Base-by-base conservation (phyloP, 257 asterid species). In the Vinca minor region DNA sequence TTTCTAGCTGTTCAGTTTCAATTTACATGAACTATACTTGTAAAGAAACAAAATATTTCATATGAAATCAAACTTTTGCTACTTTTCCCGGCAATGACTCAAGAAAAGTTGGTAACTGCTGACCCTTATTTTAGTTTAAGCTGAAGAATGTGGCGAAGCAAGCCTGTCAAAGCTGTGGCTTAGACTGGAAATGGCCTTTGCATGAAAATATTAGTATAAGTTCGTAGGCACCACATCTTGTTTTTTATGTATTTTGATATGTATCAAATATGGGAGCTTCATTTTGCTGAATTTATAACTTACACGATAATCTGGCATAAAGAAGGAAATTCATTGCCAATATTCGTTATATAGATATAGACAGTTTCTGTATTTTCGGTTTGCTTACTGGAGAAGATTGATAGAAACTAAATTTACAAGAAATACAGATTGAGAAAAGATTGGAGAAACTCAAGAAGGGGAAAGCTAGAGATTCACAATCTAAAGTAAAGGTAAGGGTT, bases 381-480 rank as follows among this genome's bases (percentile, higher is more conserved):
- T 36, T 66, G 55, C 54, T 42, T 68, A 39, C 42, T 59, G 5
- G 47, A 23, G 46, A 56, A 49, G 68, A 41, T 73, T 78, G 68
- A 75, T 71, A 25, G 71, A 72, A 61, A 67, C 83, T 77, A 68
- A 82, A 60, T 74, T 67, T 79, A 74, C 86, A 85, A 85, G 87
- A 72, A 67, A 64, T 82, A 84, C 91, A 92, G 98, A 91, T 93
- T 70, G 98, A 93, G 83, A 91, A 91, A 81, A 86, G 98, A 83
- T 18, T 91, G 77, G 98, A 91, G 69, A 91, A 76, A 79, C 95
- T 91, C 65, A 91, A 85, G 71, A 91, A 91, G 70, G 89, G 98
- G 69, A 91, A 73, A 82, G 81, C 85, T 54, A 89, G 64, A 79
- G 95, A 89, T 72, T 80, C 98, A 48, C 94, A 80, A 65, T 74